Conservation (phyloP, 495 filamentous ascomycete genomes). For the Neurospora tetrasperma region DNA sequence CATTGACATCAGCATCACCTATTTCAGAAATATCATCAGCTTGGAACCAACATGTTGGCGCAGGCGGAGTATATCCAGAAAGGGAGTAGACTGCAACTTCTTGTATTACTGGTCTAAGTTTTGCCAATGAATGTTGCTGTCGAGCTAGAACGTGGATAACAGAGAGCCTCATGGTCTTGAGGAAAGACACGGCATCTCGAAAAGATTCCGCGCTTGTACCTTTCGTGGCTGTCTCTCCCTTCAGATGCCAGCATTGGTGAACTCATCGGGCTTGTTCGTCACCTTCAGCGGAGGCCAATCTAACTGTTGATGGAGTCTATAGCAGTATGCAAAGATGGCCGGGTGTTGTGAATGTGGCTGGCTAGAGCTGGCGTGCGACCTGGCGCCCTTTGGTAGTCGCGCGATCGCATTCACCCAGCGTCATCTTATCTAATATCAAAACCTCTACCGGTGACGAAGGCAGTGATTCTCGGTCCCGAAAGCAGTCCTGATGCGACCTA, state of each 20-base stretch:
- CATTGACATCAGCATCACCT: neutral
- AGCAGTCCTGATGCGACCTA: neutral
- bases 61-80: neutral
- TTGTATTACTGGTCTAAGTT: neutral
- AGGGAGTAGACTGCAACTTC: neutral
- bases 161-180: neutral
- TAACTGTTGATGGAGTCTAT: neutral
- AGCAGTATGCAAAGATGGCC: neutral
- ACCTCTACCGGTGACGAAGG: slow-evolving; percentile 2
- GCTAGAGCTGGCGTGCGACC: neutral
- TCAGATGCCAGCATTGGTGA: neutral
- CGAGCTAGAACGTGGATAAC: neutral
- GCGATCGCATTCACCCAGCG: neutral
- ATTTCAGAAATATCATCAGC: neutral
- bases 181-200: neutral
- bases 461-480: slow-evolving; percentile 1
- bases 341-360: neutral
- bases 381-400: neutral
- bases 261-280: neutral
- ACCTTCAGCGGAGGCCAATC: neutral
- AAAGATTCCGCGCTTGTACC: neutral
- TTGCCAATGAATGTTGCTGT: neutral
- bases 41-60: neutral
- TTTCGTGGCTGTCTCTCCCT: neutral
- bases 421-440: neutral